These are phyloP conservation scores for Malassezia nana DNA, from an alignment of 1,284 basidiomycete species.

Conservation along the genomic window DNA sequence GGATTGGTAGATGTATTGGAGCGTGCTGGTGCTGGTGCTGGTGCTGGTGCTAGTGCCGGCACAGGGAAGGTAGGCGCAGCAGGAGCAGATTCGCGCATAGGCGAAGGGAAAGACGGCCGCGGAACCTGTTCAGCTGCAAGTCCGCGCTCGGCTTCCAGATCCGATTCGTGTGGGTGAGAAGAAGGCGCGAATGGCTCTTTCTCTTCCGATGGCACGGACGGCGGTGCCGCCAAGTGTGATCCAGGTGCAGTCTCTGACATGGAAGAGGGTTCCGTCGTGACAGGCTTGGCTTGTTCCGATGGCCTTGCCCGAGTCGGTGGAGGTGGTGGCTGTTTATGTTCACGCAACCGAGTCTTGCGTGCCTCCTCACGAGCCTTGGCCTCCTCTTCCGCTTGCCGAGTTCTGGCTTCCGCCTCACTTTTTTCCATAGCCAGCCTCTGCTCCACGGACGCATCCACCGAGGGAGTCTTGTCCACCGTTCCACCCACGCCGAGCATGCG, in stretches of 20 bases:
- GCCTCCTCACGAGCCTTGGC: conserved; percentile 43
- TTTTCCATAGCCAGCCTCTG: conserved; percentile 38
- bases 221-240: too few relatives aligned
- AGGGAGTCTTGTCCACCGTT: conserved; percentile 40
- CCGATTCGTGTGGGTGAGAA: conserved; percentile 10
- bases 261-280: conserved; percentile 16
- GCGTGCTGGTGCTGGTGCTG: background rate
- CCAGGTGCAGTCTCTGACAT: conserved; percentile 6
- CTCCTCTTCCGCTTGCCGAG: conserved; percentile 44
- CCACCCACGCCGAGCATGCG: conserved; percentile 65
- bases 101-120: conserved; percentile 11
- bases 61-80: too few relatives aligned
- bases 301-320: conserved; percentile 19
- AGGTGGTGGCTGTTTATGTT: conserved; percentile 21
- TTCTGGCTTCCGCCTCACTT: conserved; percentile 37
- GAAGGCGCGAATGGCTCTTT: too few relatives aligned
- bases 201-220: too few relatives aligned
- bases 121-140: conserved; percentile 9
- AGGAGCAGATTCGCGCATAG: too few relatives aligned
- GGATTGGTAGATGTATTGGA: background rate
- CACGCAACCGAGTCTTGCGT: conserved; percentile 38
- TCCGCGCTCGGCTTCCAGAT: conserved; percentile 17
- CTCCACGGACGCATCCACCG: conserved; percentile 38
- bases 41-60: background rate
- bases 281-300: conserved; percentile 15